Evolutionary conservation across 108 stramenopile genomes (phyloP).

Genomic region (Aurantiochytrium sp.): DNA sequence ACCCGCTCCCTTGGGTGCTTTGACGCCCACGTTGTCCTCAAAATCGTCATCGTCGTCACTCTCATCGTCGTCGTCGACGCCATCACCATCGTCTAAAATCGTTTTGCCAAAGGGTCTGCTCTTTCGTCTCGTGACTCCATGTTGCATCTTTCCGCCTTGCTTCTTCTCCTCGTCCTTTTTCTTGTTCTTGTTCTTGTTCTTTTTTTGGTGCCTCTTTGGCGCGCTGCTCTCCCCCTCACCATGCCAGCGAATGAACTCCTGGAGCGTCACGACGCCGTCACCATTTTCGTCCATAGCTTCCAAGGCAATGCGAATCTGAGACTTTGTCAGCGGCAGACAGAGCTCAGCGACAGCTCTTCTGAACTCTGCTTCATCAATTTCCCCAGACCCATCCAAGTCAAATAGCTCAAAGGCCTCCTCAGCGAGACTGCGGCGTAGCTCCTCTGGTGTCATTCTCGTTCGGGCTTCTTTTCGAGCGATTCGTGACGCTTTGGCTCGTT

Average conservation of each 20-base stretch:
- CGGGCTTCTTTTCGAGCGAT: neutral
- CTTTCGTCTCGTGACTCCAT: neutral
- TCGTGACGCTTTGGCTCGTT: neutral
- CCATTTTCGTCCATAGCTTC: neutral
- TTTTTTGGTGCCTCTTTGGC: no score
- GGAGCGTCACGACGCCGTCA: neutral
- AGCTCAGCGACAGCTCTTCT: neutral
- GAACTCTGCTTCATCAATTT: neutral
- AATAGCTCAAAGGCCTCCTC: slow-evolving; percentile 12
- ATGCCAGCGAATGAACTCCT: neutral
- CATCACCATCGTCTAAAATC: neutral
- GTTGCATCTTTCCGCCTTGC: neutral
- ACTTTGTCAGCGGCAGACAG: neutral
- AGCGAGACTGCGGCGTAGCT: neutral
- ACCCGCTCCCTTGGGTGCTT: neutral
- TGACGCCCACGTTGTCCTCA: neutral
- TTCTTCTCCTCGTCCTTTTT: neutral
- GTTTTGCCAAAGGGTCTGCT: neutral
- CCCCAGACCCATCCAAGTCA: neutral
- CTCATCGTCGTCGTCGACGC: neutral
- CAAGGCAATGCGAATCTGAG: neutral
- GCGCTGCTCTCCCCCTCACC: neutral
- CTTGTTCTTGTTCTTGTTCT: neutral
- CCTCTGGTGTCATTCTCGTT: neutral
- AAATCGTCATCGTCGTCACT: neutral